These are phyloP conservation scores for Aegilops tauschii DNA, from an alignment of 176 grass and related monocot species.

Conservation along the genomic window DNA sequence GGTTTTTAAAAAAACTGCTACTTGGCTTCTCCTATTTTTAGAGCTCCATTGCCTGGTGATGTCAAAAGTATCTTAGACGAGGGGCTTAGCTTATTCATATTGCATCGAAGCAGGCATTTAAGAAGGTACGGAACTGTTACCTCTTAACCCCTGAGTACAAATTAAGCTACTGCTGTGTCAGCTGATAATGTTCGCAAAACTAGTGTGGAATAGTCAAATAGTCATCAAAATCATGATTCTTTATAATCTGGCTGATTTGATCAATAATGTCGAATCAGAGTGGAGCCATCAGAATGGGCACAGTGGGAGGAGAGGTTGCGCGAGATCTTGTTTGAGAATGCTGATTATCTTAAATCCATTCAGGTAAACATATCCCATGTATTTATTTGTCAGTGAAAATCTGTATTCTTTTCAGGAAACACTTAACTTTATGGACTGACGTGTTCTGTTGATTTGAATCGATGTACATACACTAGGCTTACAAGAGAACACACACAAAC, in stretches of 20 bases:
- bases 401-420: too few species aligned
- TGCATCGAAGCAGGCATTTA: constrained; percentile 61
- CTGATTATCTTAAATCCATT: constrained; percentile 67
- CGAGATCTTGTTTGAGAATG: constrained; percentile 53
- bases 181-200: not conserved
- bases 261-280: constrained; percentile 49
- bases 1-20: not conserved
- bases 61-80: constrained; percentile 74
- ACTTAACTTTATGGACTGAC: not conserved
- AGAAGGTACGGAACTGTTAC: constrained; percentile 55
- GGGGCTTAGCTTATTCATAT: constrained; percentile 74
- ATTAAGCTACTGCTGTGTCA: not conserved
- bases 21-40: constrained; percentile 30
- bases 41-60: constrained; percentile 59
- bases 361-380: constrained; percentile 54
- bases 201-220: not conserved
- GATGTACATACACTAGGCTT: not conserved
- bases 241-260: constrained; percentile 27
- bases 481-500: not conserved
- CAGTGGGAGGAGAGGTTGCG: constrained; percentile 72
- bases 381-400: too few species aligned
- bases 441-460: not conserved
- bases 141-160: not conserved
- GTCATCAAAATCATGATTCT: constrained; percentile 1
- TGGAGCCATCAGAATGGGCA: constrained; percentile 70